Evolutionary conservation across 306 rosid species (phyloP), one percentile per base, ranked within the genome.

Genomic region (Quercus rubra): DNA sequence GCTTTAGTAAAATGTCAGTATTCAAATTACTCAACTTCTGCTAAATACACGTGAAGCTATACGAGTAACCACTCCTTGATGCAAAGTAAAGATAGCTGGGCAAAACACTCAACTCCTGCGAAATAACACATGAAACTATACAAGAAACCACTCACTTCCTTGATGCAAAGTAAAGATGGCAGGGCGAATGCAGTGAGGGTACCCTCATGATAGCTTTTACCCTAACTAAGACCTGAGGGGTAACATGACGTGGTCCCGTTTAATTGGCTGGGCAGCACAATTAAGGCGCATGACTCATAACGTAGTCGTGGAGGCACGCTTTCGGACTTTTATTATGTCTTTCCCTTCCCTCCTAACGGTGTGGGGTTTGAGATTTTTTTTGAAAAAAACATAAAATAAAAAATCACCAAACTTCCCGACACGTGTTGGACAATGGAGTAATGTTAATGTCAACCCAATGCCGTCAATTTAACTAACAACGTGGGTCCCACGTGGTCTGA

Each of bases 251-350:
- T 72, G 87, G 77, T 51, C 5, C 14, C 1, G 6, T 43, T 0
- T 46, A 23, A 67, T 64, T 55, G 70, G 73, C 9, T 12, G 35
- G 25, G 5, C 38, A 7, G 63, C 46, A 38, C 62, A 2, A 31
- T 72, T 30, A 28, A 49, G 51, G 72, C 61, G 78, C 79, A 23
- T 67, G 73, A 43, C 15, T 20, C 56, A 15, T 58, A 72, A 84
- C 74, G 73, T 64, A 67, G 85, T 64, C 75, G 74, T 73, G 78
- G 74, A 68, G 71, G 79, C 78, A 78, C 49, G 87, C 66, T 4
- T 71, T 43, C 63, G 63, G 66, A 66, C 57, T 54, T 51, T 57
- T 51, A 81, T 57, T 70, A 31, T 54, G 78, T 64, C 58, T 11
- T 21, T 12, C 54, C 20, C 20, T 1, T 15, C 54, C 6, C 5